Evolutionary conservation across 192 early-diverging fungal species (phyloP).

Genomic region (Mortierella antarctica): DNA sequence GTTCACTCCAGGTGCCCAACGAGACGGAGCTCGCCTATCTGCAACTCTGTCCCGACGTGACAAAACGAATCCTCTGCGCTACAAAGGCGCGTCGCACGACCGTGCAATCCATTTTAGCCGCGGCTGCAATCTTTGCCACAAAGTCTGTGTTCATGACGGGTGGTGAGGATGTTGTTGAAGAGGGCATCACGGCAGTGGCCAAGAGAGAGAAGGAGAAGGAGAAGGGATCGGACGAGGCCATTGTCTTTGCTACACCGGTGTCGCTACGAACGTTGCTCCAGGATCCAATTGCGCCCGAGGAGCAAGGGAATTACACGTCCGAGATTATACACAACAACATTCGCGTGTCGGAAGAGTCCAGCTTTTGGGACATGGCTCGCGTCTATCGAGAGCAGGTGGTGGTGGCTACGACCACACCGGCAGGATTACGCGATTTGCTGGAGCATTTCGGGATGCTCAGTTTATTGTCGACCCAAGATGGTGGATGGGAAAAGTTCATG

Average conservation of each 20-base stretch:
- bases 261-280: slow-evolving; percentile 29
- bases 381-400: slow-evolving; percentile 18
- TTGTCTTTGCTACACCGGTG: slow-evolving; percentile 46
- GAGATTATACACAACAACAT: slow-evolving; percentile 38
- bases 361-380: slow-evolving; percentile 26
- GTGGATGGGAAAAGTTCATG: slow-evolving; percentile 42
- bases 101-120: slow-evolving; percentile 28
- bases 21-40: slow-evolving; percentile 16
- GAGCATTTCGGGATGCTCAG: slow-evolving; percentile 46
- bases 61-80: neutral
- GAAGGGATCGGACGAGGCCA: slow-evolving; percentile 8
- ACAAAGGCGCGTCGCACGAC: slow-evolving; percentile 25
- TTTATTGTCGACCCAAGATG: slow-evolving; percentile 30
- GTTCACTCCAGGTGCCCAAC: slow-evolving; percentile 28
- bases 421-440: slow-evolving; percentile 35
- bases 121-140: slow-evolving; percentile 34
- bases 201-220: neutral
- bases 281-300: slow-evolving; percentile 9
- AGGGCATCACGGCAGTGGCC: neutral
- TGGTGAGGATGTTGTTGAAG: neutral
- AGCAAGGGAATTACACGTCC: slow-evolving; percentile 36
- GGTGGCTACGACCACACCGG: slow-evolving; percentile 6
- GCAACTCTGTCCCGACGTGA: slow-evolving; percentile 11
- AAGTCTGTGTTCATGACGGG: slow-evolving; percentile 22
- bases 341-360: slow-evolving; percentile 4